Evolutionary conservation across 805 yeast species (phyloP), one percentile per base, ranked within the genome.

Genomic region (Lachancea nothofagi): DNA sequence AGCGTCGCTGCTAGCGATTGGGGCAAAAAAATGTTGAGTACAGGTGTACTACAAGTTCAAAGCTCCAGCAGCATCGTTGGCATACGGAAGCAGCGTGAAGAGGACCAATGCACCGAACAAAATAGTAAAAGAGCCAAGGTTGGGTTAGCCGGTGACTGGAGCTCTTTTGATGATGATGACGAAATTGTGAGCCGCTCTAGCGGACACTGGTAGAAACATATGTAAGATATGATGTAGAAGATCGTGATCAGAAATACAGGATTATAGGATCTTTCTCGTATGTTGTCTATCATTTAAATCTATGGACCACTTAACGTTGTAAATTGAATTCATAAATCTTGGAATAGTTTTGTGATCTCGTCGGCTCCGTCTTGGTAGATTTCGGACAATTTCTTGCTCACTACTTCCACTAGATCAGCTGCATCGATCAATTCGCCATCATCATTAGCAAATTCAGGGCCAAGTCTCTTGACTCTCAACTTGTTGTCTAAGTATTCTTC

Each of bases 1-100:
- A 93, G 83, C 51, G 77, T 88, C 9, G 96, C 96, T 17, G 96
- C 95, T 19, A 90, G 96, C 41, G 73, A 69, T 34, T 88, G 97
- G 97, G 96, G 95, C 57, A 77, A 77, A 55, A 72, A 90, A 45
- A 68, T 81, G 19, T 66, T 81, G 39, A 73, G 78, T 40, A 74
- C 75, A 44, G 80, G 80, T 24, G 57, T 65, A 2, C 41, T 64
- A 51, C 54, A 48, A 18, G 50, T 55, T 7, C 59, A 50, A 33
- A 40, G 50, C 23, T 44, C 50, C 14, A 40, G 46, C 14, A 34
- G 45, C n/a, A 40, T 49, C 19, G 40, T 48, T 5, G 47, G 48
- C 13, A 40, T 45, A 18, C 43, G 44, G 22, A 49, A 49, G 30
- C 37, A 38, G 13, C 45, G 40, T 6, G 13, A 36, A 2, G 23